Percentiles rank a stretch among this genome's conserved stretches.
Conservation (phyloP, 2,329 filamentous ascomycete species). For the Penicillium sp. region DNA sequence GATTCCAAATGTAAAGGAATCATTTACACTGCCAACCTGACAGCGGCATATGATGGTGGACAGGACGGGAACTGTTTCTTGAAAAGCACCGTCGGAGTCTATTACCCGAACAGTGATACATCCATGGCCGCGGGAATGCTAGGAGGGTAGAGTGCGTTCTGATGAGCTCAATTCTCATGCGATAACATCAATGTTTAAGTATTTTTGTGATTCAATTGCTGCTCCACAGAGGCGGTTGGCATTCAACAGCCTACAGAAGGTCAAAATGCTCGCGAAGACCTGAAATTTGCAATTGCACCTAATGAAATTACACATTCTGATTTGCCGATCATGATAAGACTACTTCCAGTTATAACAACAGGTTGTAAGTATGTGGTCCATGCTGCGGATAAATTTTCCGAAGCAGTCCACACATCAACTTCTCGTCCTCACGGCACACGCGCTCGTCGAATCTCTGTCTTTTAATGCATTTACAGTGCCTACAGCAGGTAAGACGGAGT, state of each 20-base stretch:
- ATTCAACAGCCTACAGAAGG: not conserved
- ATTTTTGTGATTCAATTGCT: not conserved
- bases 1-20: conserved; percentile 4
- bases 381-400: not conserved
- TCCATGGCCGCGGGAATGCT: conserved; percentile 1
- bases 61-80: conserved; percentile 10
- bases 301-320: not conserved
- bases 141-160: not conserved
- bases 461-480: too few relatives aligned
- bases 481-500: too few relatives aligned
- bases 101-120: not conserved
- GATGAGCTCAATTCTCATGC: not conserved
- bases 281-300: not conserved
- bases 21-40: conserved; percentile 6
- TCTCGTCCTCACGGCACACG: too few relatives aligned
- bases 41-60: conserved; percentile 6
- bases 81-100: conserved; percentile 3
- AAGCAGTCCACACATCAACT: not conserved
- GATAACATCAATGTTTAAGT: too few relatives aligned
- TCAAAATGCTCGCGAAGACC: not conserved
- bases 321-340: not conserved
- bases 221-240: not conserved
- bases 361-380: not conserved
- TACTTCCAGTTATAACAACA: not conserved
- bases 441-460: too few relatives aligned